Evolutionary conservation across 176 grass and related monocot species (phyloP), one percentile per base, ranked within the genome.

Genomic region (Musa acuminata): DNA sequence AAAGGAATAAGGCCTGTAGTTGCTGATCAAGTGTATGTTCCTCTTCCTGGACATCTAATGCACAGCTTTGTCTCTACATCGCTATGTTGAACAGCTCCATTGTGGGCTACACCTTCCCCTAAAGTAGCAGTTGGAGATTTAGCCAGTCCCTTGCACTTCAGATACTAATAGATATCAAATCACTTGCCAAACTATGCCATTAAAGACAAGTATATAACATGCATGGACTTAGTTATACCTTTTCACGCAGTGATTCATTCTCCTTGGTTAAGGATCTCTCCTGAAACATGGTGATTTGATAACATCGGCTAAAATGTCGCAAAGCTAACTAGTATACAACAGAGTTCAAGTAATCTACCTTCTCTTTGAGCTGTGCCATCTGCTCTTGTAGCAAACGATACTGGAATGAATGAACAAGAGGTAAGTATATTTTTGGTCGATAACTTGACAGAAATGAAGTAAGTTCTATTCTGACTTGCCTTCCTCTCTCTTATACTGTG

Each of bases 401-500:
- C 75, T 77, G 75, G 51, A 64, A 26, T 9, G 11, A 64, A 17
- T 20, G 17, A 52, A 35, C 13, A 43, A 21, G 22, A 26, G 29
- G 51, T 16, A 29, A 48, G 16, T 20, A 3, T 20, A 21, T 14
- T 1, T n/a, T 11, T 48, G 1, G 5, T 51, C 20, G 48, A 55
- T 17, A 8, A 16, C 17, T 57, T 23, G 8, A 14, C 11, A 26
- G 22, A 74, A 9, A 16, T 57, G 2, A 27, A 19, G 29, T 0
- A 35, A 35, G 29, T 5, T 5, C 29, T 35, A 35, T 35, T 35
- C 29, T 35, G 16, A 67, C 64, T 54, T 69, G 79, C 85, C 77
- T 87, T 87, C 17, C 55, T 78, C 70, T 22, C 29, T 76, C 72
- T 80, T 64, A 83, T 72, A 51, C 22, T 80, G 11, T 29, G 71